Evolutionary conservation across 495 filamentous ascomycete species (phyloP).

Genomic region (Aspergillus sclerotioniger): DNA sequence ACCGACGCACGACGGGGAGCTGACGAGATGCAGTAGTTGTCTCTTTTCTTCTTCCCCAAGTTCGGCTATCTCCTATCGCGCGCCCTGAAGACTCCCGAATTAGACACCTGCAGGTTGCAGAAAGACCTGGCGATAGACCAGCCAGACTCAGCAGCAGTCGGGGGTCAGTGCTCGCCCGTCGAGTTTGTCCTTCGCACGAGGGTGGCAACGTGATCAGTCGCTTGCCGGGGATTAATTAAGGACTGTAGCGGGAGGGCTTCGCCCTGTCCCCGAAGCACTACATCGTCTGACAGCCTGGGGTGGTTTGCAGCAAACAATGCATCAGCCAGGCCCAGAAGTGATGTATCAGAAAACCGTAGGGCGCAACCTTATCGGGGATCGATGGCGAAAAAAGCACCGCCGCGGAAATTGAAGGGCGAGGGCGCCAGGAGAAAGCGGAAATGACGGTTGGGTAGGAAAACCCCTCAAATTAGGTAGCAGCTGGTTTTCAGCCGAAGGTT

Average conservation of each 20-base stretch:
- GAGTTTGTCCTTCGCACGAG: constrained; percentile 14
- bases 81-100: constrained; percentile 4
- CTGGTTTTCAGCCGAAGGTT: background rate
- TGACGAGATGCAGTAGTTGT: background rate
- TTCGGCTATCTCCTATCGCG: background rate
- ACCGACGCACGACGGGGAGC: constrained; percentile 5
- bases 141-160: background rate
- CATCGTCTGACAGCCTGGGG: constrained; percentile 1
- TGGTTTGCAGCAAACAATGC: constrained; percentile 19
- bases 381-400: background rate
- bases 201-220: constrained; percentile 15
- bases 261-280: background rate
- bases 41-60: background rate
- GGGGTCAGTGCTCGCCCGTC: background rate
- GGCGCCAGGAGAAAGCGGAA: background rate
- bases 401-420: background rate
- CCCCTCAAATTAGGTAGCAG: background rate
- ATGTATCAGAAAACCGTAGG: constrained; percentile 13
- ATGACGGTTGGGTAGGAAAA: background rate
- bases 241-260: background rate
- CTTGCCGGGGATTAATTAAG: constrained; percentile 3
- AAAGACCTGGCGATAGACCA: background rate
- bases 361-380: constrained; percentile 7
- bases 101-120: constrained; percentile 4
- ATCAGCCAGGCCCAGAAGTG: constrained; percentile 2